Evolutionary conservation across 2,329 filamentous ascomycete genomes (phyloP), one percentile per base, ranked within the genome.

Genomic region (Ramularia collo-cygni): DNA sequence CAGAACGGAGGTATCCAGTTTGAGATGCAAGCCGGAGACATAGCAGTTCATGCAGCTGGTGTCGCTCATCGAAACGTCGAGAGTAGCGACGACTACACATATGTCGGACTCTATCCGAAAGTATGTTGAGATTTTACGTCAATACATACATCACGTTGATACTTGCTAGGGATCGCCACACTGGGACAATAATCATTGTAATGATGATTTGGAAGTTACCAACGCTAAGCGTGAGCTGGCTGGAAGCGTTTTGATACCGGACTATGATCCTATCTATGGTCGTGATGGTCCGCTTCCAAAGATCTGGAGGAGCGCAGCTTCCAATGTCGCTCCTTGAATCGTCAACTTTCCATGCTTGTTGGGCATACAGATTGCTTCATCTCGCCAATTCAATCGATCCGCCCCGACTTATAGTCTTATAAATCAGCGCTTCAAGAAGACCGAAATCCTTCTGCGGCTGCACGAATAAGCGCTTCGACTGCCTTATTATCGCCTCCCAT

Each of bases 181-280:
- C 9, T 55, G 52, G 50, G 50, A 54, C 32, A 55, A 53, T 27
- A 54, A 51, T 37, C 57, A 40, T 26, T 53, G 52, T 37, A 53
- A 53, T 37, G 51, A 48, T 8, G 46, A 43, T 26, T 4, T 17
- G 15, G 49, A 52, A 0, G 36, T 24, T 27, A 56, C 51, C 19
- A 38, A 39, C 17, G 40, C 44, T 21, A 50, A 42, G 21, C 33
- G 29, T 26, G 16, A 36, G 27, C 33, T 35, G 27, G 39, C 43
- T 9, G 26, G 24, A 24, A 28, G 10, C n/a, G 32, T 44, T 6
- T 10, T 33, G 15, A 32, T 51, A 10, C 48, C 48, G 16, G 48
- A 47, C 3, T 42, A 24, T 24, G 48, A 51, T 43, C 48, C 48
- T n/a, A 37, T 51, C 6, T 46, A 36, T 35, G 40, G 40, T 3